These are phyloP conservation scores for Amanita thiersii DNA, from an alignment of 768 basidiomycete species.

Conservation along the genomic window DNA sequence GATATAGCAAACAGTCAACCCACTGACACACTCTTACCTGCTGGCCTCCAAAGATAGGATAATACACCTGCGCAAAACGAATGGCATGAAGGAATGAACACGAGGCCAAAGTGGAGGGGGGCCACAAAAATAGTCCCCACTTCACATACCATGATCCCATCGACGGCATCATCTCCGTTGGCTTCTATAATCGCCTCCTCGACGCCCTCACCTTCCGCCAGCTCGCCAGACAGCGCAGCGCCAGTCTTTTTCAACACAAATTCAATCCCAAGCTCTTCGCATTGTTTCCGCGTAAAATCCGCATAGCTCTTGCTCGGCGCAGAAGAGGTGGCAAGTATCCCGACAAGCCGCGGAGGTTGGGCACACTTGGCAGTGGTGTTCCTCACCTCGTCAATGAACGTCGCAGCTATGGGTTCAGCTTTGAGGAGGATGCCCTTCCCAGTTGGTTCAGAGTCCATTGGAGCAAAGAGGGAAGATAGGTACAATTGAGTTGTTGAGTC, in stretches of 20 bases:
- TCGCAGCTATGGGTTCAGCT: slow-evolving; percentile 65
- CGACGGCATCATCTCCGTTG: slow-evolving; percentile 76
- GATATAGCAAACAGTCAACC: too few relatives aligned
- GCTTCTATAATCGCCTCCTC: slow-evolving; percentile 96
- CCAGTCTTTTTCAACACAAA: slow-evolving; percentile 77
- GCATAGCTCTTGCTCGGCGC: slow-evolving; percentile 78
- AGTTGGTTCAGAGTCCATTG: slow-evolving; percentile 15
- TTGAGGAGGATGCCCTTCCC: slow-evolving; percentile 75
- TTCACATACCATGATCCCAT: slow-evolving; percentile 94
- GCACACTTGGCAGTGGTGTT: slow-evolving; percentile 25
- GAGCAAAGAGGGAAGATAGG: neutral
- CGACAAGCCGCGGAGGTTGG: slow-evolving; percentile 70
- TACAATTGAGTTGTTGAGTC: too few relatives aligned
- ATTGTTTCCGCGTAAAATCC: slow-evolving; percentile 88
- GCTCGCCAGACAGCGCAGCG: slow-evolving; percentile 44
- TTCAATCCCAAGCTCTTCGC: slow-evolving; percentile 78
- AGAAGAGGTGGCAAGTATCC: slow-evolving; percentile 82
- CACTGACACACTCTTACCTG: slow-evolving; percentile 55
- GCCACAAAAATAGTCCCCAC: too few relatives aligned
- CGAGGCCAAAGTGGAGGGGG: slow-evolving; percentile 7
- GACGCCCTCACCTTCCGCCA: slow-evolving; percentile 78
- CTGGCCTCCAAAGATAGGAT: slow-evolving; percentile 87
- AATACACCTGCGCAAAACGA: slow-evolving; percentile 65
- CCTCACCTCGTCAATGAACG: slow-evolving; percentile 67
- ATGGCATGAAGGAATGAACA: neutral